Evolutionary conservation across 306 rosid species (phyloP).

Genomic region (Fragaria ananassa): DNA sequence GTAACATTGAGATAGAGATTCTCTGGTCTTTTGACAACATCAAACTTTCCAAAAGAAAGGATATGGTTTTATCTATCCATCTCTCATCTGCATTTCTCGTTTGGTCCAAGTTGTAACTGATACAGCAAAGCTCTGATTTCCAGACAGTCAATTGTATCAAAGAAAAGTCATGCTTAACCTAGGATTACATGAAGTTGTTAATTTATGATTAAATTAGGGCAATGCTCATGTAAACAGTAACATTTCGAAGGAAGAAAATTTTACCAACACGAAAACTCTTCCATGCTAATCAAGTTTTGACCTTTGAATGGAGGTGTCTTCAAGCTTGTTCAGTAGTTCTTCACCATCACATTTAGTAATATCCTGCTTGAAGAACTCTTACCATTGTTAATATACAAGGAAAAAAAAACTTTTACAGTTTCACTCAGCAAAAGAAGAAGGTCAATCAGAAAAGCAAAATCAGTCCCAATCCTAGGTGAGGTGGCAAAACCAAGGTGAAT

Average conservation of each 20-base stretch:
- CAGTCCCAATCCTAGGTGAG: neutral
- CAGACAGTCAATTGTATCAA: neutral
- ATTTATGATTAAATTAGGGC: neutral
- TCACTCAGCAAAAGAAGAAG: neutral
- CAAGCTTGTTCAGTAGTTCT: neutral
- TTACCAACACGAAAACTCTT: neutral
- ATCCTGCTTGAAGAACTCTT: too few species aligned
- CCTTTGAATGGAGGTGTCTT: neutral
- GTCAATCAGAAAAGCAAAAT: neutral
- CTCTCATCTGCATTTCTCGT: neutral
- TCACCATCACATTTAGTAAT: too few species aligned
- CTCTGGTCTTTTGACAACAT: neutral
- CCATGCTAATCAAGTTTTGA: neutral
- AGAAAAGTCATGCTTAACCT: neutral
- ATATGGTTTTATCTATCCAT: neutral
- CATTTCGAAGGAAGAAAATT: neutral
- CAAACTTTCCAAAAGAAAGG: neutral
- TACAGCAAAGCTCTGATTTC: neutral
- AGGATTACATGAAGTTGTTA: neutral
- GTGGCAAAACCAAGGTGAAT: conserved; percentile 25
- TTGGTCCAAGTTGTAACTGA: neutral
- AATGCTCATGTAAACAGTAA: neutral
- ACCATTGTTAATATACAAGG: neutral
- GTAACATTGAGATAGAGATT: neutral
- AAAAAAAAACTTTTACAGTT: neutral